These are phyloP conservation scores for Zizania palustris DNA, from an alignment of 202 grass and related monocot species.

Conservation along the genomic window DNA sequence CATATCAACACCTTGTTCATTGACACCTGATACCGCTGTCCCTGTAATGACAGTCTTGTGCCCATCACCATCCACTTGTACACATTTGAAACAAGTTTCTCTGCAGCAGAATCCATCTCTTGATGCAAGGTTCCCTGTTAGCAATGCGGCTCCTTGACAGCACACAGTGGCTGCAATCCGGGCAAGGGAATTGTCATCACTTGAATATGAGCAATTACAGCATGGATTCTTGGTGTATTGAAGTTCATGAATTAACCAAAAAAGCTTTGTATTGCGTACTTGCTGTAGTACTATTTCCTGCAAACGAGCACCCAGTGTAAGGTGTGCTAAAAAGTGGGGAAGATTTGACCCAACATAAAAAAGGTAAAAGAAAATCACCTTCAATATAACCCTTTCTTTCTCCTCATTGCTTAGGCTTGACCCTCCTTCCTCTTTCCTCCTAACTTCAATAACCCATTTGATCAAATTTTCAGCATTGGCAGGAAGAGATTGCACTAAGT, in stretches of 20 bases:
- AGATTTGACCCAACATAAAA: conserved; percentile 25
- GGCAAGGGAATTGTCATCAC: conserved; percentile 42
- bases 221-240: conserved; percentile 37
- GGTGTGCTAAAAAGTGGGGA: conserved; percentile 26
- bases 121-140: conserved; percentile 53
- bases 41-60: conserved; percentile 61
- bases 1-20: conserved; percentile 63
- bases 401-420: conserved; percentile 67
- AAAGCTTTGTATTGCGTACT: conserved; percentile 54
- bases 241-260: conserved; percentile 41
- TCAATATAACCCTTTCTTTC: conserved; percentile 59
- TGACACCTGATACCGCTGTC: conserved; percentile 55
- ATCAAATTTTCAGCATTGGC: conserved; percentile 76
- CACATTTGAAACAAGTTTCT: conserved; percentile 54
- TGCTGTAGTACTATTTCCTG: conserved; percentile 63
- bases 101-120: conserved; percentile 62
- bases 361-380: conserved; percentile 56
- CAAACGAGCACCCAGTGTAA: conserved; percentile 25
- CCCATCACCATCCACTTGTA: conserved; percentile 51
- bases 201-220: conserved; percentile 26
- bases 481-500: conserved; percentile 63
- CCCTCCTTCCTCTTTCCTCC: conserved; percentile 74
- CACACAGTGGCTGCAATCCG: conserved; percentile 59
- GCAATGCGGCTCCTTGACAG: conserved; percentile 68
- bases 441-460: conserved; percentile 86